A percentile compares a stretch with the other conserved stretches of the same genome.
Evolutionary conservation across 495 filamentous ascomycete genomes (phyloP).

Genomic region (Podospora pseudocomata): DNA sequence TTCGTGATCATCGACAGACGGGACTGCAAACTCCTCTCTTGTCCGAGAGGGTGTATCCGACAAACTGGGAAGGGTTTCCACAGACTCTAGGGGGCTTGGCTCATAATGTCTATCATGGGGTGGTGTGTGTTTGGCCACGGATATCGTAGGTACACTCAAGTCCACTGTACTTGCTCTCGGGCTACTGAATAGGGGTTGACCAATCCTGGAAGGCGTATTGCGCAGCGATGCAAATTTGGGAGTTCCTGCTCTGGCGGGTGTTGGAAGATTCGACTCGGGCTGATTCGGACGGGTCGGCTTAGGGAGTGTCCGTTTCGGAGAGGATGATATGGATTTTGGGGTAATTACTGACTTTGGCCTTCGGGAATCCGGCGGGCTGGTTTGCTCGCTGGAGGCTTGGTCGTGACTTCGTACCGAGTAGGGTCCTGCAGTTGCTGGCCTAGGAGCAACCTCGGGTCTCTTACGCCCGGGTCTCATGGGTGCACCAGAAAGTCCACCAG

Average conservation of each 20-base stretch:
- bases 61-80: conserved; percentile 51
- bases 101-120: background rate
- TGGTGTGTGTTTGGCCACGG: background rate
- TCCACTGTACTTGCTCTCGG: background rate
- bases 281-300: conserved; percentile 40
- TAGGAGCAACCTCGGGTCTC: conserved; percentile 46
- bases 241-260: conserved; percentile 32
- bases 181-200: conserved; percentile 12
- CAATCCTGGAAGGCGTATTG: conserved; percentile 37
- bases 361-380: conserved; percentile 36
- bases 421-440: conserved; percentile 55
- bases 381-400: conserved; percentile 37
- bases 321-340: conserved; percentile 38
- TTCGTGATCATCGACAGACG: conserved; percentile 6
- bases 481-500: conserved; percentile 53
- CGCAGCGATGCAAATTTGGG: conserved; percentile 35
- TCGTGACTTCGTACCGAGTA: conserved; percentile 54
- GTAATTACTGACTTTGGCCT: conserved; percentile 36
- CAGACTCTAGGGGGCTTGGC: conserved; percentile 31
- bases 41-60: conserved; percentile 36
- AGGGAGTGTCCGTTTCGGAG: conserved; percentile 44
- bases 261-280: conserved; percentile 39
- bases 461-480: conserved; percentile 52
- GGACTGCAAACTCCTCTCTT: conserved; percentile 14
- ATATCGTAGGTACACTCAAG: conserved; percentile 13